Evolutionary conservation across 257 asterid species (phyloP).

Genomic region (Handroanthus guayacan): DNA sequence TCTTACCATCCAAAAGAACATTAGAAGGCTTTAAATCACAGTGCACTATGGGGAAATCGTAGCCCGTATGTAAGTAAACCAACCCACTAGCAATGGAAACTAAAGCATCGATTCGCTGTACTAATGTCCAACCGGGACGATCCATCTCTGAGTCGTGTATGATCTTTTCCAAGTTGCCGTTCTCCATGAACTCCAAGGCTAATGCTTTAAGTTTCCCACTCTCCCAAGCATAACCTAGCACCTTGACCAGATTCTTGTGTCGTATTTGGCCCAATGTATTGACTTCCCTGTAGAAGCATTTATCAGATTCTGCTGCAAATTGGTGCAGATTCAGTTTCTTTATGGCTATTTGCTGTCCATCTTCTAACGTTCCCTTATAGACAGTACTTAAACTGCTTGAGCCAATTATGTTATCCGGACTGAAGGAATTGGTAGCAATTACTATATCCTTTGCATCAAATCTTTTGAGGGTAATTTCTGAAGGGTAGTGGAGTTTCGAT

Average conservation of each 20-base stretch:
- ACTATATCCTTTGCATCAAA: slow-evolving; percentile 55
- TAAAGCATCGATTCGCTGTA: slow-evolving; percentile 59
- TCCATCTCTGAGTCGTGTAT: slow-evolving; percentile 44
- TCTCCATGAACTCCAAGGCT: slow-evolving; percentile 82
- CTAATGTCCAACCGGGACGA: slow-evolving; percentile 46
- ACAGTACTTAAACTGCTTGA: slow-evolving; percentile 79
- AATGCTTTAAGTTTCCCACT: slow-evolving; percentile 67
- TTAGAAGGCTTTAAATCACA: slow-evolving; percentile 93
- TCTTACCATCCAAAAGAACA: slow-evolving; percentile 61
- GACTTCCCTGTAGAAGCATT: slow-evolving; percentile 73
- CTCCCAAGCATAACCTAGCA: slow-evolving; percentile 88
- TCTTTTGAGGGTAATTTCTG: slow-evolving; percentile 57
- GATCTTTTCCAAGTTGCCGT: slow-evolving; percentile 70
- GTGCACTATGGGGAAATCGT: slow-evolving; percentile 81
- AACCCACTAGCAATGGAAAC: slow-evolving; percentile 65
- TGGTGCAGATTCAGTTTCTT: slow-evolving; percentile 66
- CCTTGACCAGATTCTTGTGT: slow-evolving; percentile 79
- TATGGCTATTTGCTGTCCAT: slow-evolving; percentile 62
- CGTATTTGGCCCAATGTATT: slow-evolving; percentile 63
- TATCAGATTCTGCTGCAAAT: slow-evolving; percentile 66
- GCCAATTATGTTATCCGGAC: slow-evolving; percentile 66
- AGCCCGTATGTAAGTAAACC: slow-evolving; percentile 77
- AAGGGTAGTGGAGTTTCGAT: slow-evolving; percentile 34
- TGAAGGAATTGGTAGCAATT: slow-evolving; percentile 64
- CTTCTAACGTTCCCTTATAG: slow-evolving; percentile 61